These are phyloP conservation scores for Penicillium sp. DNA, from an alignment of 2,329 filamentous ascomycete species.

Conservation along the genomic window DNA sequence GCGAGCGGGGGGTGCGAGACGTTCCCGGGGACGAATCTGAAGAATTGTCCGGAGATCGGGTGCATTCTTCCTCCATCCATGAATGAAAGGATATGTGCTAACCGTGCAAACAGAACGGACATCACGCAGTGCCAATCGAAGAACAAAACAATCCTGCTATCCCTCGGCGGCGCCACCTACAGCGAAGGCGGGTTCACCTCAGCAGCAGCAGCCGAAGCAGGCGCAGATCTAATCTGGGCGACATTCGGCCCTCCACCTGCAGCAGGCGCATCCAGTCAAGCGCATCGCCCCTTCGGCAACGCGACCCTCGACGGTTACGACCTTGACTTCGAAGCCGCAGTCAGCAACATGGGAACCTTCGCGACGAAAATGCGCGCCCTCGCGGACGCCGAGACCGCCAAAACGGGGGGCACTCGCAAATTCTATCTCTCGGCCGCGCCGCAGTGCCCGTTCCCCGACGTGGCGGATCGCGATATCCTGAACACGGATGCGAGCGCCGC, in stretches of 20 bases:
- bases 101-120: constrained; percentile 40
- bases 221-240: constrained; percentile 69
- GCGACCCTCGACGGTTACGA: constrained; percentile 76
- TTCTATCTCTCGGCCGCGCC: constrained; percentile 70
- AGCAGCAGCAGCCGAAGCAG: constrained; percentile 55
- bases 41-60: constrained; percentile 69
- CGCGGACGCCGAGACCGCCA: constrained; percentile 59
- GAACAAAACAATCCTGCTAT: constrained; percentile 74
- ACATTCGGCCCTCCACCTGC: constrained; percentile 63
- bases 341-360: constrained; percentile 66
- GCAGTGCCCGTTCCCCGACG: constrained; percentile 71
- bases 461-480: constrained; percentile 62
- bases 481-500: constrained; percentile 56
- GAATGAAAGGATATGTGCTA: background rate
- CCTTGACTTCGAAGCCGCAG: constrained; percentile 71
- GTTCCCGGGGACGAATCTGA: constrained; percentile 62
- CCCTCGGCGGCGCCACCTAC: constrained; percentile 73
- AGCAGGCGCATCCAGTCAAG: constrained; percentile 30
- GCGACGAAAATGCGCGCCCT: constrained; percentile 60
- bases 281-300: constrained; percentile 68
- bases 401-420: constrained; percentile 32
- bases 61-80: constrained; percentile 41
- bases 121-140: constrained; percentile 65
- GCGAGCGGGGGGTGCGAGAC: constrained; percentile 64
- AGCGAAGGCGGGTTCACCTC: constrained; percentile 69